Evolutionary conservation across 768 basidiomycete species (phyloP), one percentile per base, ranked within the genome.

Genomic region (Termitomyces heimii): DNA sequence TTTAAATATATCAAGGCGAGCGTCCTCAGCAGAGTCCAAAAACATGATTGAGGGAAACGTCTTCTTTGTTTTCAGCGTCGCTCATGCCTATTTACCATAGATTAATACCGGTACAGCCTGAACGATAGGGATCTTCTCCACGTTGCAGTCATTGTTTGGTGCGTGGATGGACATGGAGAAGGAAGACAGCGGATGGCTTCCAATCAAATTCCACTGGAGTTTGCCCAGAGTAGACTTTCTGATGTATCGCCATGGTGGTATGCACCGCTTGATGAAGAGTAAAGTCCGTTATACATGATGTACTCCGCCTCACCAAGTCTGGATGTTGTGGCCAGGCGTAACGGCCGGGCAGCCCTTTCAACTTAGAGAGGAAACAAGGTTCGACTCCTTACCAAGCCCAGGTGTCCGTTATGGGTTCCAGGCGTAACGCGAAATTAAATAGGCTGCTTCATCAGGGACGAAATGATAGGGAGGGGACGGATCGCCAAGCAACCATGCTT

Each of bases 91-190:
- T 39, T 18, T 39, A 18, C 18, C 18, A 39, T n/a, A 37, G 9
- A 37, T 37, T 7, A 6, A 61, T 1, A 8, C 60, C 53, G 9
- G 56, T 55, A 29, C 54, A 55, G 28, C 54, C 16, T 45, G 46
- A 18, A 42, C n/a, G 42, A 51, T 45, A 34, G 50, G 34, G 47
- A 56, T 50, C 2, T 43, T 14, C 28, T 37, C 46, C 24, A 35
- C 12, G 18, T 6, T 13, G 40, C 28, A 50, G 1, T 31, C 61
- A 47, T 42, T 54, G 31, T 62, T 55, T 3, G 56, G 50, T 3
- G 31, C 12, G 9, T 40, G 50, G 34, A 62, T 57, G 42, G 59
- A 56, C 14, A 56, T 42, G 8, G 57, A 47, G 47, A 62, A 61
- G 46, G 56, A 62, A 2, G 35, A 26, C 2, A 52, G 32, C 20